Percentiles rank a stretch among this genome's conserved stretches.
Conservation (phyloP, 805 yeast genomes). For the Debaryomyces hansenii region DNA sequence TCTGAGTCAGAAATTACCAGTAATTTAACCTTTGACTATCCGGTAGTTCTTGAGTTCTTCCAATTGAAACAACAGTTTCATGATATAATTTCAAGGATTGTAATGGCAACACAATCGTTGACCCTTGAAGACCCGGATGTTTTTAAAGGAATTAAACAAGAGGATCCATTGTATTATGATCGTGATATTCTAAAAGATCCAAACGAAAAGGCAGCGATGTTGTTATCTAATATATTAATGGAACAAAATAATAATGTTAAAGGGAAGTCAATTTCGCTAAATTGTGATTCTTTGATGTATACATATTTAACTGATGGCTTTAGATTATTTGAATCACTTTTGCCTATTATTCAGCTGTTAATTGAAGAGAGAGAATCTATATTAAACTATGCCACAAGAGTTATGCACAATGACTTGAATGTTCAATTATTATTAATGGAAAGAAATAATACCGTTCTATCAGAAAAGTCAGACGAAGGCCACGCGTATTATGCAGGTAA, state of each 20-base stretch:
- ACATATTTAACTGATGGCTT: slow-evolving; percentile 37
- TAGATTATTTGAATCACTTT: slow-evolving; percentile 33
- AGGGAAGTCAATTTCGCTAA: slow-evolving; percentile 34
- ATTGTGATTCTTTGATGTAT: slow-evolving; percentile 40
- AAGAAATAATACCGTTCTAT: slow-evolving; percentile 40
- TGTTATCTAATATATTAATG: slow-evolving; percentile 47
- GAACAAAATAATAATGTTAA: slow-evolving; percentile 40
- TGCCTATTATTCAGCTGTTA: slow-evolving; percentile 51
- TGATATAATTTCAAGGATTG: slow-evolving; percentile 53
- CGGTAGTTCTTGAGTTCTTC: slow-evolving; percentile 66
- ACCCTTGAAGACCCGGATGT: slow-evolving; percentile 76
- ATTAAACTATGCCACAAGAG: slow-evolving; percentile 70
- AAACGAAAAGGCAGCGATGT: slow-evolving; percentile 50
- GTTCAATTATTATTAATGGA: slow-evolving; percentile 54
- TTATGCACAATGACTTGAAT: slow-evolving; percentile 72
- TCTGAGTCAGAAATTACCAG: slow-evolving; percentile 4
- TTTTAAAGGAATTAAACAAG: slow-evolving; percentile 62
- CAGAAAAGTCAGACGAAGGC: slow-evolving; percentile 38
- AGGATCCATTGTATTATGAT: slow-evolving; percentile 43
- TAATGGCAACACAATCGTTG: slow-evolving; percentile 68
- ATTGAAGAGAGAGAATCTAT: slow-evolving; percentile 71
- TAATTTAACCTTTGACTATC: slow-evolving; percentile 45
- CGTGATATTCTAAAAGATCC: slow-evolving; percentile 38
- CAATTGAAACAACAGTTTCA: slow-evolving; percentile 74
- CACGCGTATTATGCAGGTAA: slow-evolving; percentile 34